Evolutionary conservation across 2,329 filamentous ascomycete species (phyloP).

Genomic region (Epichloe glyceriae): DNA sequence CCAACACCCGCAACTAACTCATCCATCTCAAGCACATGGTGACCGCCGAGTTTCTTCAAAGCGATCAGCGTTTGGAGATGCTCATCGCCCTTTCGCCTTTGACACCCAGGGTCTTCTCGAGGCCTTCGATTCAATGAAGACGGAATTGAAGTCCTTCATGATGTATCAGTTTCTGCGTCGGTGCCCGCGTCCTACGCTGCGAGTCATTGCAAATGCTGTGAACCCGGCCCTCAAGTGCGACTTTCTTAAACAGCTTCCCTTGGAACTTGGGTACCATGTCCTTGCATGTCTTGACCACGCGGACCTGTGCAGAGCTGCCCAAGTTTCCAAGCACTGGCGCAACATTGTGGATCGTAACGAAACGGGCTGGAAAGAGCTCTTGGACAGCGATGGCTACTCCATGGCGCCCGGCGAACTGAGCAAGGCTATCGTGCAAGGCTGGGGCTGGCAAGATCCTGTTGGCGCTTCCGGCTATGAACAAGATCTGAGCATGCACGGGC

Average conservation of each 20-base stretch:
- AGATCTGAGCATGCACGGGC: constrained; percentile 54
- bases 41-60: constrained; percentile 7
- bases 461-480: constrained; percentile 64
- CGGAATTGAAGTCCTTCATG: constrained; percentile 86
- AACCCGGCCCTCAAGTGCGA: constrained; percentile 93
- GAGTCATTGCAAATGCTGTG: constrained; percentile 79
- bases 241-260: constrained; percentile 70
- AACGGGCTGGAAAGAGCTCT: constrained; percentile 85
- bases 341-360: constrained; percentile 85
- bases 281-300: constrained; percentile 74
- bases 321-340: constrained; percentile 91
- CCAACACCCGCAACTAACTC: constrained; percentile 9
- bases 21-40: constrained; percentile 7
- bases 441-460: constrained; percentile 91
- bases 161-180: constrained; percentile 91
- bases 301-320: constrained; percentile 79
- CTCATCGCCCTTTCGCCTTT: constrained; percentile 35
- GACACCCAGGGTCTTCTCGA: constrained; percentile 81
- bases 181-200: constrained; percentile 76
- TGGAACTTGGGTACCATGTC: constrained; percentile 78
- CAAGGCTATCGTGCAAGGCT: constrained; percentile 77
- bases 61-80: not conserved
- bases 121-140: constrained; percentile 80
- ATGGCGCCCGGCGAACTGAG: constrained; percentile 73
- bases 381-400: constrained; percentile 71